Evolutionary conservation across 2,329 filamentous ascomycete genomes (phyloP).

Genomic region (Fusarium multiceps): DNA sequence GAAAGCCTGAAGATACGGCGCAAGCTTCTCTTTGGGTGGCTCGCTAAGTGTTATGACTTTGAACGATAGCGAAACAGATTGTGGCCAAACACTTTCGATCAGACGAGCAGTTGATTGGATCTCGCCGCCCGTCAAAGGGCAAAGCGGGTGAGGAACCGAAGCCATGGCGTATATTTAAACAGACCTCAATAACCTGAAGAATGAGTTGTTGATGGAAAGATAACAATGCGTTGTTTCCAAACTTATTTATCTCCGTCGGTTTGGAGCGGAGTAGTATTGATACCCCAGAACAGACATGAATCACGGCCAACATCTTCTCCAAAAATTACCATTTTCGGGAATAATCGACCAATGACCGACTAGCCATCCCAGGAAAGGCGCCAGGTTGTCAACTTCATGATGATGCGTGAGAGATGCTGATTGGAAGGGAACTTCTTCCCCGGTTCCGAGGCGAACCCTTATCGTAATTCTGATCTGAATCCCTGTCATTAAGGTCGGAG

Average conservation of each 20-base stretch:
- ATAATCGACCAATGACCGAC: neutral
- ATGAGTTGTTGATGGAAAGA: neutral
- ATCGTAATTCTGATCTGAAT: neutral
- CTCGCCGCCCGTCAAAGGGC: slow-evolving; percentile 29
- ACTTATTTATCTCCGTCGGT: slow-evolving; percentile 13
- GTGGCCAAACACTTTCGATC: slow-evolving; percentile 26
- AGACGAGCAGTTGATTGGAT: slow-evolving; percentile 31
- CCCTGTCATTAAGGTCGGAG: neutral
- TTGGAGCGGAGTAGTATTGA: neutral
- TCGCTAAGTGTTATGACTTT: slow-evolving; percentile 39
- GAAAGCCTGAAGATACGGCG: slow-evolving; percentile 21
- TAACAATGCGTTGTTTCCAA: neutral
- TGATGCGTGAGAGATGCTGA: neutral
- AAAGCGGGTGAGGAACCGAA: slow-evolving; percentile 24
- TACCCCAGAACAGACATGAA: neutral
- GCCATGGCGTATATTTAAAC: neutral
- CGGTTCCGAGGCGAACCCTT: neutral
- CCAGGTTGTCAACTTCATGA: neutral
- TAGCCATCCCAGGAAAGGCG: neutral
- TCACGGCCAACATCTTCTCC: slow-evolving; percentile 11
- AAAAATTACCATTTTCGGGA: slow-evolving; percentile 21
- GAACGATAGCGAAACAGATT: slow-evolving; percentile 28
- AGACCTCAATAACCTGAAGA: accelerated
- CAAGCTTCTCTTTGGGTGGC: slow-evolving; percentile 30
- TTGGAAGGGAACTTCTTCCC: slow-evolving; percentile 42